Evolutionary conservation across 257 asterid species (phyloP).

Genomic region (Fraxinus excelsior): DNA sequence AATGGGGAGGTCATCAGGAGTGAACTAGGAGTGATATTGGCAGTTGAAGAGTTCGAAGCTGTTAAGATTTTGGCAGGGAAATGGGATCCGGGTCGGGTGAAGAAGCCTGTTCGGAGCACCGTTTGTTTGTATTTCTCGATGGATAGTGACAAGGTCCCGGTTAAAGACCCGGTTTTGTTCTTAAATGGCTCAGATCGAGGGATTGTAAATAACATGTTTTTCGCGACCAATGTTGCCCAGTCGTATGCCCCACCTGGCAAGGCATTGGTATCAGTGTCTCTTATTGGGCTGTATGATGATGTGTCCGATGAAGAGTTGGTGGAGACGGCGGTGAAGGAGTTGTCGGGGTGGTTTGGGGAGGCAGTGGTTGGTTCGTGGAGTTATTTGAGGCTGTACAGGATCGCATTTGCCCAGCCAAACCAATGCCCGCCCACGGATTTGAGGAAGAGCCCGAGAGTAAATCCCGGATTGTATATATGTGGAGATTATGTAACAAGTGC

Average conservation of each 20-base stretch:
- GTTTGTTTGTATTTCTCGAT: conserved; percentile 72
- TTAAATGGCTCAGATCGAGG: conserved; percentile 79
- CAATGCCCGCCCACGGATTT: conserved; percentile 86
- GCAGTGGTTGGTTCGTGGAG: conserved; percentile 59
- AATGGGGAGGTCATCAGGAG: conserved; percentile 54
- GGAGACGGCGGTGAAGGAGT: conserved; percentile 55
- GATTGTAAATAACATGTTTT: conserved; percentile 90
- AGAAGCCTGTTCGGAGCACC: conserved; percentile 70
- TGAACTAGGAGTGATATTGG: conserved; percentile 71
- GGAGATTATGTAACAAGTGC: conserved; percentile 91
- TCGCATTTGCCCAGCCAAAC: conserved; percentile 83
- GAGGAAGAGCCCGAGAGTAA: conserved; percentile 60
- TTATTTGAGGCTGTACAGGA: conserved; percentile 68
- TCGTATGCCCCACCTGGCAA: conserved; percentile 79
- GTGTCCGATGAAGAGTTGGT: conserved; percentile 66
- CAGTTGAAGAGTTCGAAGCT: conserved; percentile 80
- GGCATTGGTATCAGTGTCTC: conserved; percentile 74
- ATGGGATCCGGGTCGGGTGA: conserved; percentile 28
- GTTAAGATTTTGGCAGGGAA: conserved; percentile 51
- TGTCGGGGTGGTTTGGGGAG: conserved; percentile 78
- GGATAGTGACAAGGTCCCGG: conserved; percentile 57
- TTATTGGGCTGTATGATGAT: conserved; percentile 56
- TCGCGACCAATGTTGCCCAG: conserved; percentile 77
- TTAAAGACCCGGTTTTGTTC: conserved; percentile 66
- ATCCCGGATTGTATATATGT: conserved; percentile 69